Evolutionary conservation across 2,329 filamentous ascomycete genomes (phyloP), one percentile per base, ranked within the genome.

Genomic region (Colletotrichum sp.): DNA sequence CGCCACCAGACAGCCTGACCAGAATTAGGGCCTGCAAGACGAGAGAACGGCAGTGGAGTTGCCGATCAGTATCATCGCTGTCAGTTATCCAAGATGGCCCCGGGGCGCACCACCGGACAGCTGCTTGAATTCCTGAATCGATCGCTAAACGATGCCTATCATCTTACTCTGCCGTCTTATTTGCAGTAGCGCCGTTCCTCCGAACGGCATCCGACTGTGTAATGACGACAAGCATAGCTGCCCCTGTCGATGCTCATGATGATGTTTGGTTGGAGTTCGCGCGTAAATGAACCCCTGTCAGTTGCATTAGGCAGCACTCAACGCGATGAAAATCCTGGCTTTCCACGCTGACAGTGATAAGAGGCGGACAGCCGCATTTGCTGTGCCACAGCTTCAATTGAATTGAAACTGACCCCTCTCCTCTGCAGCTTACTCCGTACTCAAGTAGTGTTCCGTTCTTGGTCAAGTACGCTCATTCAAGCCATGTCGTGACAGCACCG

Each of bases 231-330:
- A 66, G 8, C 8, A 26, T 16, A 55, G 18, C 12, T 9, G 18
- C 16, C 24, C 36, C 36, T 30, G 64, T 66, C 28, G 8, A 66
- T 32, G 13, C 10, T 13, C 26, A 55, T 18, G 62, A n/a, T 12
- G 10, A 52, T 66, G 12, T 26, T 18, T 66, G 65, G 62, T 26
- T 52, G 36, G 10, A 48, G 16, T 7, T 28, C 24, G 8, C 6
- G 60, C 60, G n/a, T 61, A 1, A 15, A 32, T n/a, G 48, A 21
- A 18, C 43, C 65, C 24, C 24, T 32, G 32, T 60, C 16, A 12
- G 52, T 60, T 60, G 32, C 52, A 32, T 60, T 34, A 68, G 66
- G 66, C 66, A 60, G 66, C 66, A 60, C 66, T 60, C 32, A 4
- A 60, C 18, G 26, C 21, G 36, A 34, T 16, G 18, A 13, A 61